Base-by-base conservation (phyloP, 2,329 filamentous ascomycete species). In the Alternaria burnsii region DNA sequence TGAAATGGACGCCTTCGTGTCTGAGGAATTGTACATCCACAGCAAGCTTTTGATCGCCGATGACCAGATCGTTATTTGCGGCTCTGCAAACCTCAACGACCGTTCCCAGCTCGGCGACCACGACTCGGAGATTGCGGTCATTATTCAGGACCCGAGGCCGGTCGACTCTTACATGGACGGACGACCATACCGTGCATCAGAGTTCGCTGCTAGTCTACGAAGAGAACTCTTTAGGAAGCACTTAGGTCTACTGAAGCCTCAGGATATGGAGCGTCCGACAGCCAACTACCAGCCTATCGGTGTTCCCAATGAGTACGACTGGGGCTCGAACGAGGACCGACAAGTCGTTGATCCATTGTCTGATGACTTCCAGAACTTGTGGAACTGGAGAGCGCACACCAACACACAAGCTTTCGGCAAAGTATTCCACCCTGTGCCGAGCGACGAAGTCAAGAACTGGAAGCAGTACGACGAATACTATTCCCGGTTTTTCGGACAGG, bases 181-280 rank as follows among this genome's bases (percentile, higher is more conserved):
- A 3, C 82, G 84, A 22, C 87, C 87, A 0, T 97, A 86, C 81
- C 85, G 83, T 32, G 94, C 92, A 8, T 89, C 89, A 9, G 85
- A 86, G 58, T 94, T 94, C 73, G 93, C 93, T 1, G 83, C 92
- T 5, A 92, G 90, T 1, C 88, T 97, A 11, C 91, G 94, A 22
- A 88, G 94, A 36, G 88, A 93, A 75, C 87, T 97, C 64, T 97
- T 92, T 88, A 88, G 94, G 68, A 96, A 97, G 81, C 94, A 97
- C 75, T 86, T 97, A 2, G 94, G 94, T 43, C 85, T 97, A 9
- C 83, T 97, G 10, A 89, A 86, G 4, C 86, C 91, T 0, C 93
- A 97, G 75, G 83, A 89, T 18, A 83, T 90, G 60, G 86, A 93
- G 57, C 80, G 76, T 7, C 85, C 85, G 12, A 81, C 87, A 52